These are phyloP conservation scores for Epichloe festucae DNA, from an alignment of 2,329 filamentous ascomycete species.

Conservation along the genomic window DNA sequence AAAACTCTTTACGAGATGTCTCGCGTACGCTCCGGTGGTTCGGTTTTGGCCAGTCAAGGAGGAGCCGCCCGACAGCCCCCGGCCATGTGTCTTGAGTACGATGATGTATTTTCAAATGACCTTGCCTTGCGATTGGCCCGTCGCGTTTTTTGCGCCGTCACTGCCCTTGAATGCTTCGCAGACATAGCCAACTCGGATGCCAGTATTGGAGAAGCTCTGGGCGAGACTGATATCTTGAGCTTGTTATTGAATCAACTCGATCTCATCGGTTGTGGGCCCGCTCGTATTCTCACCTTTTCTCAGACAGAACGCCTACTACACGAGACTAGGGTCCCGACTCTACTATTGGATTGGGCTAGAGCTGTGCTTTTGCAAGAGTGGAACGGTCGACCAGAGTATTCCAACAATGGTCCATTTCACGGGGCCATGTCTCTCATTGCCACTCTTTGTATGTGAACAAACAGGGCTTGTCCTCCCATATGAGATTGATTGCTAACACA, in stretches of 20 bases:
- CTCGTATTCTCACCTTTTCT: constrained; percentile 34
- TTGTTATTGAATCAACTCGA: constrained; percentile 41
- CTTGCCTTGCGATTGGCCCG: constrained; percentile 45
- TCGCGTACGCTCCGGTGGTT: constrained; percentile 41
- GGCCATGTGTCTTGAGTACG: constrained; percentile 43
- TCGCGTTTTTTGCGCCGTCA: constrained; percentile 44
- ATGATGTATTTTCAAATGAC: constrained; percentile 51
- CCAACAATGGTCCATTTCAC: constrained; percentile 58
- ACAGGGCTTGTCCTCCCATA: neutral
- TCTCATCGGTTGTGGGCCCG: constrained; percentile 31
- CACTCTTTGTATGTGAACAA: constrained; percentile 50
- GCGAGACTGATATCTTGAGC: constrained; percentile 31
- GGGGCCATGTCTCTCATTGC: constrained; percentile 64
- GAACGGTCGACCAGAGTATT: constrained; percentile 61
- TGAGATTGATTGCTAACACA: constrained; percentile 8
- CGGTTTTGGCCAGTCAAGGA: constrained; percentile 34
- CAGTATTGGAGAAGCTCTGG: constrained; percentile 16
- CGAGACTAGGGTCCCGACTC: constrained; percentile 41
- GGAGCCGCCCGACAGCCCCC: constrained; percentile 32
- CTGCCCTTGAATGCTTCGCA: constrained; percentile 37
- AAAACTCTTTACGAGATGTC: constrained; percentile 45
- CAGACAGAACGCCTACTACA: constrained; percentile 39
- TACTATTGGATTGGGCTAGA: constrained; percentile 58
- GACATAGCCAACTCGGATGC: constrained; percentile 27
- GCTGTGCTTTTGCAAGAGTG: constrained; percentile 67